Evolutionary conservation across 139 green algal species (phyloP), one percentile per base, ranked within the genome.

Genomic region (Closterium sp.): DNA sequence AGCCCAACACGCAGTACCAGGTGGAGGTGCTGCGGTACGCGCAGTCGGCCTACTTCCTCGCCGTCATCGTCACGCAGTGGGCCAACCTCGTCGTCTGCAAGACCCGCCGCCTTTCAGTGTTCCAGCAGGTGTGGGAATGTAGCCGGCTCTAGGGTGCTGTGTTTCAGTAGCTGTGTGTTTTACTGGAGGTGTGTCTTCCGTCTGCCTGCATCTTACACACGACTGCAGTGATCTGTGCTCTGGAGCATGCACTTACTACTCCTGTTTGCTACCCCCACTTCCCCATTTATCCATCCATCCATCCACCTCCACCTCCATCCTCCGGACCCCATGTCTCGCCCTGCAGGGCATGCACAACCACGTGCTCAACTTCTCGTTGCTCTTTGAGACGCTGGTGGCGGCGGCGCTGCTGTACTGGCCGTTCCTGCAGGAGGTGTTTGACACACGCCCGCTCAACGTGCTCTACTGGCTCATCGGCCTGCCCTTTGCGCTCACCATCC

Each of bases 21-120:
- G 33, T 43, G 7, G 92, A 92, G 85, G 94, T 95, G 76, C 93
- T 98, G 81, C 31, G 33, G 5, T 95, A 96, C 87, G 96, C 90
- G 1, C 96, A 98, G 93, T 95, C 94, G 12, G 95, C 96, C 33
- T 98, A 98, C 94, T 98, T 98, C 84, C 90, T 96, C 32, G 93
- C 91, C 0, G 95, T 97, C 81, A 94, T 98, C 33, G 90, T 96
- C 89, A 93, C 92, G 55, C 87, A 96, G 92, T 96, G 95, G 94
- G 94, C 93, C 8, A 96, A 97, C 88, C 92, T 97, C 43, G 84
- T 98, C 1, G 95, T 98, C 33, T 94, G 89, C 94, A 98, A 98
- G 95, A 98, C 96, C 10, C 95, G 96, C 87, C 96, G 96, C 86
- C 93, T 98, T 84, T 96, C 95, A 28, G 55, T 97, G 83, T 92